Evolutionary conservation across 768 basidiomycete genomes (phyloP).

Genomic region (Lentinus tigrinus): DNA sequence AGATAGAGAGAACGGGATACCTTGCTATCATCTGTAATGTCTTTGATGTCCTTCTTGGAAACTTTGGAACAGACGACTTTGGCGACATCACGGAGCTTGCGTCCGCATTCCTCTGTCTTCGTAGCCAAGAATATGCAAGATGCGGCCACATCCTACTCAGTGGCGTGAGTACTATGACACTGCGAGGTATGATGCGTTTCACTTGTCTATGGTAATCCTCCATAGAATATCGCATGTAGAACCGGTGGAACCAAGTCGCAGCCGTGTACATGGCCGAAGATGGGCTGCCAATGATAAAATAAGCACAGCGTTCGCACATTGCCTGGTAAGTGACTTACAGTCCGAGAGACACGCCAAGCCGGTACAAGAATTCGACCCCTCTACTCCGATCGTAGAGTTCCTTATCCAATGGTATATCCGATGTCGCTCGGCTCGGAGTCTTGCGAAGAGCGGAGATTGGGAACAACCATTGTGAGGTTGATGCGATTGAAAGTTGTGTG

Average conservation of each 20-base stretch:
- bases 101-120: constrained; percentile 88
- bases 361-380: constrained; percentile 84
- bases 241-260: constrained; percentile 88
- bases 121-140: constrained; percentile 86
- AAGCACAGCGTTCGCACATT: constrained; percentile 9
- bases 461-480: constrained; percentile 69
- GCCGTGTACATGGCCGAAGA: constrained; percentile 83
- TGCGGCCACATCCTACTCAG: constrained; percentile 71
- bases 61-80: constrained; percentile 72
- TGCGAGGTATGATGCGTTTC: constrained; percentile 18
- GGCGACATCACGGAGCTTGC: constrained; percentile 85
- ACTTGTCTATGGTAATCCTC: constrained; percentile 82
- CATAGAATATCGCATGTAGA: constrained; percentile 86
- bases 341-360: constrained; percentile 72
- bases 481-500: constrained; percentile 1
- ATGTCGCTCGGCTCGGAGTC: constrained; percentile 55
- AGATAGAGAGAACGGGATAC: constrained; percentile 36
- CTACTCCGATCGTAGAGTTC: constrained; percentile 78
- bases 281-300: constrained; percentile 47
- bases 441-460: constrained; percentile 52
- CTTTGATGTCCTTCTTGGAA: constrained; percentile 49
- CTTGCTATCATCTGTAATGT: constrained; percentile 63
- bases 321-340: constrained; percentile 52
- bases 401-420: constrained; percentile 50
- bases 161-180: not conserved